phyloP scores from a whole-genome alignment of 1,139 yeast genomes.

The Suhomyces panamericanus region DNA sequence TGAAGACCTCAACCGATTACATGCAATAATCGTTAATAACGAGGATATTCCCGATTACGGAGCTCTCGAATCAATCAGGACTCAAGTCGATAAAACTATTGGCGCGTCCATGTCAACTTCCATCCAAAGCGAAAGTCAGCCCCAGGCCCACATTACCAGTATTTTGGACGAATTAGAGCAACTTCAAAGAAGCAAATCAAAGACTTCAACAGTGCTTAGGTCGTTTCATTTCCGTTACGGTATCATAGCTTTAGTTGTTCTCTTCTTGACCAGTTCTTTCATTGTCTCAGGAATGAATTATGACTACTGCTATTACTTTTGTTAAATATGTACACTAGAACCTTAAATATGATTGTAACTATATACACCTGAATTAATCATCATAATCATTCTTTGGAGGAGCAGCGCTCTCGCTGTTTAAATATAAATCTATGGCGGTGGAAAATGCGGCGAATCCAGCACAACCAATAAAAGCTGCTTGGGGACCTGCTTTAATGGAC shows the following conservation, averaged over 20 bases:
- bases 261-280: conserved; percentile 24
- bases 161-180: conserved; percentile 12
- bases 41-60: conserved; percentile 1
- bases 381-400: conserved; percentile 93
- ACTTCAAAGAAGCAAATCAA: conserved; percentile 6
- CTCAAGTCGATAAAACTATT: conserved; percentile 10
- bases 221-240: no score
- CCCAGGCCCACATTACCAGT: not conserved
- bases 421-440: conserved; percentile 86
- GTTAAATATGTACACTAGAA: conserved; percentile 21
- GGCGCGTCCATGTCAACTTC: conserved; percentile 1
- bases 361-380: conserved; percentile 40
- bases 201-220: not conserved
- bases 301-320: conserved; percentile 41
- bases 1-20: conserved; percentile 2
- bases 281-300: conserved; percentile 33
- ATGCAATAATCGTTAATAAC: not conserved
- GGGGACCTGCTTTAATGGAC: conserved; percentile 91
- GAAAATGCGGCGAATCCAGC: conserved; percentile 98
- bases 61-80: conserved; percentile 10
- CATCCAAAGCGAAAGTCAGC: not conserved
- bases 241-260: not conserved
- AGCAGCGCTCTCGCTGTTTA: conserved; percentile 80
- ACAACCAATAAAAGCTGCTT: conserved; percentile 88
- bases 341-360: conserved; percentile 11